phyloP scores from a whole-genome alignment of 1,284 basidiomycete species.

The Peniophora sp. region DNA sequence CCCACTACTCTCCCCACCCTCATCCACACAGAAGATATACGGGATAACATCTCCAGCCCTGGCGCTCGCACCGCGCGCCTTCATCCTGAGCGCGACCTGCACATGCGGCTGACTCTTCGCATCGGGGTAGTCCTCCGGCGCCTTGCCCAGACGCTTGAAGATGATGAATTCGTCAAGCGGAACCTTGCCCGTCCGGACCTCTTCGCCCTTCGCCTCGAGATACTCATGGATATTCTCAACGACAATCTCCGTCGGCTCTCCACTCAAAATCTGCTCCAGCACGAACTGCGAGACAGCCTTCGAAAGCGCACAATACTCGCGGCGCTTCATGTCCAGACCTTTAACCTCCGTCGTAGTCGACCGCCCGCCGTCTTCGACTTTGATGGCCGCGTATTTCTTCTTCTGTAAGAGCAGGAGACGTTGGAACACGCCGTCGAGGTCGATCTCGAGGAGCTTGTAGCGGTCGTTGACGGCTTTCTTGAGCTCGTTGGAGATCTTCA shows the following conservation, averaged over 20 bases:
- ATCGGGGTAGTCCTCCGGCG: conserved; percentile 94
- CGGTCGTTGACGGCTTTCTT: conserved; percentile 95
- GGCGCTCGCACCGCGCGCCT: conserved; percentile 74
- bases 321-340: conserved; percentile 97
- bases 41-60: conserved; percentile 91
- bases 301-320: conserved; percentile 90
- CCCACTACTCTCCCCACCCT: conserved; percentile 60
- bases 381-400: conserved; percentile 98
- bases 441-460: conserved; percentile 94
- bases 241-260: conserved; percentile 84
- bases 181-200: conserved; percentile 71
- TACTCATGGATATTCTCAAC: conserved; percentile 94
- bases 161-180: conserved; percentile 92
- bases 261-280: conserved; percentile 86
- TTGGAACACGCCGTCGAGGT: conserved; percentile 92
- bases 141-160: conserved; percentile 91
- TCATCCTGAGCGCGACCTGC: conserved; percentile 91
- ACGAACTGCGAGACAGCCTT: conserved; percentile 93
- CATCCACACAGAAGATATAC: conserved; percentile 87
- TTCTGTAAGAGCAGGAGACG: conserved; percentile 92
- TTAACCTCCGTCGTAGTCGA: conserved; percentile 85
- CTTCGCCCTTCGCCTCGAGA: conserved; percentile 64
- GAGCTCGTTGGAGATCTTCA: conserved; percentile 88
- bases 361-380: conserved; percentile 70
- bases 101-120: conserved; percentile 94